phyloP scores from a whole-genome alignment of 495 filamentous ascomycete genomes.

The Thermothielavioides terrestris region DNA sequence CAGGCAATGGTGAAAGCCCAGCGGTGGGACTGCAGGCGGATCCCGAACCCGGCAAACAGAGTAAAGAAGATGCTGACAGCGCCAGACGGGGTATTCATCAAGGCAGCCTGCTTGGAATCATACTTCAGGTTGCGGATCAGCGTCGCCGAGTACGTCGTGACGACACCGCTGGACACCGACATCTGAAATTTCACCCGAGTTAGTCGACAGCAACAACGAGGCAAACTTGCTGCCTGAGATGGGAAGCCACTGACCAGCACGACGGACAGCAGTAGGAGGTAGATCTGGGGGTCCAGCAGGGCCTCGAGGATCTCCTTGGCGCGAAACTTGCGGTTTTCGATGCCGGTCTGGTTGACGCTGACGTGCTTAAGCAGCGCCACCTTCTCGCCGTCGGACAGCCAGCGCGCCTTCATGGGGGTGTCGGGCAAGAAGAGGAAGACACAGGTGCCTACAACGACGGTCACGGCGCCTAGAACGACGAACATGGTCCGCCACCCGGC shows the following conservation, averaged over 20 bases:
- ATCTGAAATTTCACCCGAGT: slow-evolving; percentile 9
- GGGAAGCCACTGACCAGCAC: slow-evolving; percentile 16
- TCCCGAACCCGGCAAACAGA: slow-evolving; percentile 40
- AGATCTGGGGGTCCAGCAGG: slow-evolving; percentile 29
- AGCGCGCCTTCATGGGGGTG: slow-evolving; percentile 43
- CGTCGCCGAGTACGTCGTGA: slow-evolving; percentile 54
- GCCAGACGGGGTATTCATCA: slow-evolving; percentile 54
- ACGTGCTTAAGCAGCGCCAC: slow-evolving; percentile 32
- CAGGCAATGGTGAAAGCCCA: slow-evolving; percentile 29
- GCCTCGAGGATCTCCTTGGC: slow-evolving; percentile 32
- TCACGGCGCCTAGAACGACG: slow-evolving; percentile 47
- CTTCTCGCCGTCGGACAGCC: slow-evolving; percentile 44
- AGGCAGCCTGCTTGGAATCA: slow-evolving; percentile 40
- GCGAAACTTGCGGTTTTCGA: slow-evolving; percentile 46
- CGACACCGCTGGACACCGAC: slow-evolving; percentile 51
- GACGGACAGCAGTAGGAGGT: slow-evolving; percentile 24
- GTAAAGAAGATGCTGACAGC: slow-evolving; percentile 47
- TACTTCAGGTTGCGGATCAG: slow-evolving; percentile 52
- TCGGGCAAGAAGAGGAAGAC: slow-evolving; percentile 45
- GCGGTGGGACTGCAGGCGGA: slow-evolving; percentile 27
- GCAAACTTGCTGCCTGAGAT: too few relatives aligned
- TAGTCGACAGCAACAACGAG: background rate
- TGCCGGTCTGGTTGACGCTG: slow-evolving; percentile 39
- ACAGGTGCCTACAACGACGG: slow-evolving; percentile 39
- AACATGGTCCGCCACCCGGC: slow-evolving; percentile 58